Evolutionary conservation across 192 early-diverging fungal species (phyloP).

Genomic region (Geranomyces variabilis): DNA sequence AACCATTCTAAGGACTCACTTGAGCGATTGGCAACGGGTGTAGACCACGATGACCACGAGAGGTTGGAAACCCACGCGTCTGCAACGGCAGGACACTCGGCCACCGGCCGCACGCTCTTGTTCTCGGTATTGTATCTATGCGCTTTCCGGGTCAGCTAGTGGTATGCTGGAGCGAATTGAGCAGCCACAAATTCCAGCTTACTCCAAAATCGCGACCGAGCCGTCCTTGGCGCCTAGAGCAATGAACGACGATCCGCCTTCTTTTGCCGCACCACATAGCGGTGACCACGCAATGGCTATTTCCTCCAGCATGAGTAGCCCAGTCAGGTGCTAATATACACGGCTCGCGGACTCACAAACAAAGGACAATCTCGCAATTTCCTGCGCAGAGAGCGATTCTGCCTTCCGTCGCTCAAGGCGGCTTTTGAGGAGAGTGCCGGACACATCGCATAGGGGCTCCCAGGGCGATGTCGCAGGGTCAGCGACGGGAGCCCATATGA

Average conservation of each 20-base stretch:
- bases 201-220: slow-evolving; percentile 17
- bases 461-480: slow-evolving; percentile 24
- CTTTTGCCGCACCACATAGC: background rate
- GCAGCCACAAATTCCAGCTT: too few relatives aligned
- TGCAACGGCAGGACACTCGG: background rate
- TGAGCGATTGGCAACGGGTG: too few relatives aligned
- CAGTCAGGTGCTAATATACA: too few relatives aligned
- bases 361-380: background rate
- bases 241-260: background rate
- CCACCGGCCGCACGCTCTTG: background rate
- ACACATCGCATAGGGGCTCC: slow-evolving; percentile 4
- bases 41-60: slow-evolving; percentile 20
- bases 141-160: too few relatives aligned
- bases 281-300: slow-evolving; percentile 20
- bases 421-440: background rate
- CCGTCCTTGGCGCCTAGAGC: slow-evolving; percentile 32
- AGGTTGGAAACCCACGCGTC: slow-evolving; percentile 18
- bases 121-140: background rate
- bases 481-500: slow-evolving; percentile 16
- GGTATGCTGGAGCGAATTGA: too few relatives aligned
- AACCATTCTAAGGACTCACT: too few relatives aligned
- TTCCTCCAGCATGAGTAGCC: background rate
- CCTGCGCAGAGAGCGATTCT: background rate
- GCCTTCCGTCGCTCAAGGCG: background rate
- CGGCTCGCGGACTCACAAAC: background rate